Base-by-base conservation (phyloP, 208 protist genomes). In the Trypanosomatidae sp. region DNA sequence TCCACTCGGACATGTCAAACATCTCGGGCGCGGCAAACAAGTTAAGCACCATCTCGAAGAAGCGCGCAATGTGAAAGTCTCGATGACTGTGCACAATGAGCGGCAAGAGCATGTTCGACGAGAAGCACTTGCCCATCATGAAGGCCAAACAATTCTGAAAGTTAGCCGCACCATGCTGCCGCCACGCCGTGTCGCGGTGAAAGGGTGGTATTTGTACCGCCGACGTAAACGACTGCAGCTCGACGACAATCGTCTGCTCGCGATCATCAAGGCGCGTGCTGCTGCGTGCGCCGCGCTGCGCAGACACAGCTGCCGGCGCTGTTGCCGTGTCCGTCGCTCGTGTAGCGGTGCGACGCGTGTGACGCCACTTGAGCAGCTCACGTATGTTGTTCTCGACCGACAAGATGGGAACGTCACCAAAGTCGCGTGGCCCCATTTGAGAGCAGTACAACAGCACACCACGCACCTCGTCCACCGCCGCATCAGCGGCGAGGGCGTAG, bases 41-140 rank as follows among this genome's bases (percentile, higher is more conserved):
- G 41, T 80, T 79, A 10, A 92, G 57, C 7, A 85, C 64, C 59
- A 86, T 72, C 32, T 86, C 72, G 41, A 89, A 83, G 47, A 88
- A 92, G 35, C 68, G 54, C 43, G 76, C 59, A 26, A 88, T 80
- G 38, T 72, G 52, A n/a, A 56, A 62, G 39, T 92, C 76, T 4
- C 64, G 61, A 43, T 89, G 77, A 26, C 62, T 71, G 56, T 92
- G 76, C 26, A 92, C 69, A 47, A 88, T 70, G 20, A 92, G 61
- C 4, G 84, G 72, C 26, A 71, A 41, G 30, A 92, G 52, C 84
- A 92, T 92, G 42, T 88, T 80, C 1, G 76, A 72, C 7, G 84
- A 80, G 47, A 92, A 92, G 59, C 79, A 89, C 5, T 73, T 68
- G 19, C 84, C 84, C 64, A 82, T 84, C 84, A 92, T 92, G 44